phyloP scores from a whole-genome alignment of 2,329 filamentous ascomycete genomes.

The Phaeophleospora eucalypticola region DNA sequence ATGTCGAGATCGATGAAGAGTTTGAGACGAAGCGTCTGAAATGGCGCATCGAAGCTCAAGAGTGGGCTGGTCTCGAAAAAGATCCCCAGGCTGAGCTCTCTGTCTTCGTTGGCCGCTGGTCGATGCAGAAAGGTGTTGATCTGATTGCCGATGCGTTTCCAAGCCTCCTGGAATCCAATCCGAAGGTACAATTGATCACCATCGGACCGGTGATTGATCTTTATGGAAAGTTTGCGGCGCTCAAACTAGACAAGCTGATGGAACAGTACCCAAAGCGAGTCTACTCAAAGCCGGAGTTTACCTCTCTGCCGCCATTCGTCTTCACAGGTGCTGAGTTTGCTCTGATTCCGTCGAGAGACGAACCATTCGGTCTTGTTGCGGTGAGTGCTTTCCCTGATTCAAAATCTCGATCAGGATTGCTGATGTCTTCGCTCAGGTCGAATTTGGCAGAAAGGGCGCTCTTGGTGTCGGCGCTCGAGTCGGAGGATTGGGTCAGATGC shows the following conservation, averaged over 20 bases:
- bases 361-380: constrained; percentile 63
- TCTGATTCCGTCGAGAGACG: constrained; percentile 62
- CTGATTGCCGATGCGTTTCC: constrained; percentile 64
- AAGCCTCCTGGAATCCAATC: constrained; percentile 54
- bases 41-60: constrained; percentile 57
- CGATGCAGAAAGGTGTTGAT: constrained; percentile 63
- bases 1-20: constrained; percentile 48
- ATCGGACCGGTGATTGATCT: constrained; percentile 63
- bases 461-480: constrained; percentile 62
- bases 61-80: constrained; percentile 60
- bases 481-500: constrained; percentile 63
- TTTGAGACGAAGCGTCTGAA: constrained; percentile 51
- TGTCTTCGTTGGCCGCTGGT: constrained; percentile 65
- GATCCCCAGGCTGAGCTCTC: constrained; percentile 59
- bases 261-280: constrained; percentile 59
- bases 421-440: too few species aligned
- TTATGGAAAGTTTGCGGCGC: constrained; percentile 62
- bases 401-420: too few species aligned
- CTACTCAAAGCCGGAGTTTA: constrained; percentile 62
- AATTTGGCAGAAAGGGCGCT: constrained; percentile 63
- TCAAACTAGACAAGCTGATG: constrained; percentile 61
- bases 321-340: constrained; percentile 64
- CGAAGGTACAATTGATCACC: constrained; percentile 57
- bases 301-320: constrained; percentile 58
- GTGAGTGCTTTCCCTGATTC: too few species aligned